Percentiles rank a stretch among this genome's conserved stretches.
phyloP scores from a whole-genome alignment of 768 basidiomycete genomes.

The Amanita exitialis region DNA sequence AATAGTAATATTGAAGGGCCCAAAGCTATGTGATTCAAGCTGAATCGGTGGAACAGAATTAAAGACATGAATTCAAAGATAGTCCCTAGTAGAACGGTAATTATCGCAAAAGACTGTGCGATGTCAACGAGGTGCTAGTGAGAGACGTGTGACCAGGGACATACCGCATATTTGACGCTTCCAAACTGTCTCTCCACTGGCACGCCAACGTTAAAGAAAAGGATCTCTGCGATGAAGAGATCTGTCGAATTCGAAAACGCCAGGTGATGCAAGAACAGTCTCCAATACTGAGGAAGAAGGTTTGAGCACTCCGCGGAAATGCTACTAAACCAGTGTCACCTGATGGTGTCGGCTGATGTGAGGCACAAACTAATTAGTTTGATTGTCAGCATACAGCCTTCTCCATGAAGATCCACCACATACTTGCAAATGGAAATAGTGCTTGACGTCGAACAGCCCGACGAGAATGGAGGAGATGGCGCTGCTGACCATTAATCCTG shows the following conservation, averaged over 20 bases:
- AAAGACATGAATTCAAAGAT: slow-evolving; percentile 58
- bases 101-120: slow-evolving; percentile 63
- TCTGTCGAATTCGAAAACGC: slow-evolving; percentile 83
- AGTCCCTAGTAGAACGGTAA: slow-evolving; percentile 58
- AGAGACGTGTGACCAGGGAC: slow-evolving; percentile 12
- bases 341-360: slow-evolving; percentile 88
- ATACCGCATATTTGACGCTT: slow-evolving; percentile 77
- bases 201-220: slow-evolving; percentile 63
- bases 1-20: slow-evolving; percentile 74
- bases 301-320: slow-evolving; percentile 21
- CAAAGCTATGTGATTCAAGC: slow-evolving; percentile 65
- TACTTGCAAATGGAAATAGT: slow-evolving; percentile 81
- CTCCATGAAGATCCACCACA: slow-evolving; percentile 11
- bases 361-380: slow-evolving; percentile 53
- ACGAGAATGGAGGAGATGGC: slow-evolving; percentile 65
- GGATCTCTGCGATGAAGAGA: slow-evolving; percentile 63
- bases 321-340: slow-evolving; percentile 29
- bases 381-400: slow-evolving; percentile 8
- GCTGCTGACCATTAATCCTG: slow-evolving; percentile 70
- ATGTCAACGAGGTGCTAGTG: not conserved
- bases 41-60: slow-evolving; percentile 52
- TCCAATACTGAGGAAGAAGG: slow-evolving; percentile 63
- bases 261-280: slow-evolving; percentile 61
- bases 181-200: slow-evolving; percentile 82
- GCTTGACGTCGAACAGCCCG: slow-evolving; percentile 79